Conservation (phyloP, 2,329 filamentous ascomycete genomes). For the Lomentospora prolificans region DNA sequence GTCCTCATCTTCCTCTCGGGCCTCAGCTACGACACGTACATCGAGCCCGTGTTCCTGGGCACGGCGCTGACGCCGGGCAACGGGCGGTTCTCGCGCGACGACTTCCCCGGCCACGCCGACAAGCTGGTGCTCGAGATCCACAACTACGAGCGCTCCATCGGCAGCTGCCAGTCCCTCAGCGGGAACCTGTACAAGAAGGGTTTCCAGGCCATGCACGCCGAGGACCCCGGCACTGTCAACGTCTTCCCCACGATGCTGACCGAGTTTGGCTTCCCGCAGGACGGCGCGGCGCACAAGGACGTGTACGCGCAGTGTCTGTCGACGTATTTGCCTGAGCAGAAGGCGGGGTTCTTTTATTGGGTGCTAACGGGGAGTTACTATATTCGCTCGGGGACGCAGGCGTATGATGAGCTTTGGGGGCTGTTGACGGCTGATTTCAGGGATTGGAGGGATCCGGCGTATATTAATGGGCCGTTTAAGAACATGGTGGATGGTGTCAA, state of each 20-base stretch:
- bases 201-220: slow-evolving; percentile 38
- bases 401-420: slow-evolving; percentile 50
- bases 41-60: slow-evolving; percentile 40
- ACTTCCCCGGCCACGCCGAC: slow-evolving; percentile 39
- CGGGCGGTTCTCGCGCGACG: slow-evolving; percentile 29
- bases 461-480: slow-evolving; percentile 29
- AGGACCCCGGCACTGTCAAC: slow-evolving; percentile 25
- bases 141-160: slow-evolving; percentile 46
- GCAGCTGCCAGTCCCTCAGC: slow-evolving; percentile 35
- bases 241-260: slow-evolving; percentile 33
- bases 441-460: slow-evolving; percentile 34
- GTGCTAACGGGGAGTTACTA: slow-evolving; percentile 51
- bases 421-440: slow-evolving; percentile 45
- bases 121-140: slow-evolving; percentile 53
- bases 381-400: slow-evolving; percentile 38
- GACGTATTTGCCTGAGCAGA: slow-evolving; percentile 34
- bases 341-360: slow-evolving; percentile 49
- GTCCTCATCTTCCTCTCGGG: slow-evolving; percentile 51
- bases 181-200: slow-evolving; percentile 38
- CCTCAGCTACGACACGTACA: slow-evolving; percentile 44
- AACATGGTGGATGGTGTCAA: slow-evolving; percentile 28
- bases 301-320: slow-evolving; percentile 44
- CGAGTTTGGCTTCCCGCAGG: slow-evolving; percentile 45
- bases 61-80: slow-evolving; percentile 36
- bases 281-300: slow-evolving; percentile 31